These are phyloP conservation scores for Chytriomyces confervae DNA, from an alignment of 192 early-diverging fungal species.

Conservation along the genomic window DNA sequence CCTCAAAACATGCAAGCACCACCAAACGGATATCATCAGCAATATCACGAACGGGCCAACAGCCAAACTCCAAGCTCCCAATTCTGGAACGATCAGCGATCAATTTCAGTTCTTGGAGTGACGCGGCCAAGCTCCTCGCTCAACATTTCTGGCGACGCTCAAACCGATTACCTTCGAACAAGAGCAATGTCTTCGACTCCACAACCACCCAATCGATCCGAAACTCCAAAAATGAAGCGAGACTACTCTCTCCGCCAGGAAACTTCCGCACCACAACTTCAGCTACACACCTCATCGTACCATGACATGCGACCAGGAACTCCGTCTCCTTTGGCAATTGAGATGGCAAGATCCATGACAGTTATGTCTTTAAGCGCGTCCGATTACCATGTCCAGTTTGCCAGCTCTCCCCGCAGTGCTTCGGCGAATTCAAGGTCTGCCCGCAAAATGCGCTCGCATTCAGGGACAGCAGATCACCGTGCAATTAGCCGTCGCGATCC, in stretches of 20 bases:
- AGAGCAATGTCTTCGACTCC: background rate
- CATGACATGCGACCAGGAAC: constrained; percentile 2
- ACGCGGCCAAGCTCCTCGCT: background rate
- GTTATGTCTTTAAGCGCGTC: constrained; percentile 28
- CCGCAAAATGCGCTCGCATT: constrained; percentile 30
- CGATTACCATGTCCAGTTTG: constrained; percentile 29
- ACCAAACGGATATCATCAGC: background rate
- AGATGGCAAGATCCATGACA: constrained; percentile 8
- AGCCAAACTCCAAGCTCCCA: background rate
- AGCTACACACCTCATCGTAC: background rate
- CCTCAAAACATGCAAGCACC: background rate
- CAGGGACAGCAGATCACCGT: constrained; percentile 25
- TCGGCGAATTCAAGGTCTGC: background rate
- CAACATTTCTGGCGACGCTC: background rate
- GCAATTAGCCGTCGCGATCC: constrained; percentile 31
- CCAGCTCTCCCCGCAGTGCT: background rate
- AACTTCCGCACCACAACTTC: background rate
- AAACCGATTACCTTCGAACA: background rate
- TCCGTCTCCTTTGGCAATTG: background rate
- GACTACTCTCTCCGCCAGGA: background rate
- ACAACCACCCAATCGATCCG: background rate
- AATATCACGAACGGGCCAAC: background rate
- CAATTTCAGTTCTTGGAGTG: background rate
- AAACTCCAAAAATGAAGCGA: background rate
- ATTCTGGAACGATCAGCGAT: background rate